These are phyloP conservation scores for Sclerotinia minor DNA, from an alignment of 2,329 filamentous ascomycete genomes.

Conservation along the genomic window DNA sequence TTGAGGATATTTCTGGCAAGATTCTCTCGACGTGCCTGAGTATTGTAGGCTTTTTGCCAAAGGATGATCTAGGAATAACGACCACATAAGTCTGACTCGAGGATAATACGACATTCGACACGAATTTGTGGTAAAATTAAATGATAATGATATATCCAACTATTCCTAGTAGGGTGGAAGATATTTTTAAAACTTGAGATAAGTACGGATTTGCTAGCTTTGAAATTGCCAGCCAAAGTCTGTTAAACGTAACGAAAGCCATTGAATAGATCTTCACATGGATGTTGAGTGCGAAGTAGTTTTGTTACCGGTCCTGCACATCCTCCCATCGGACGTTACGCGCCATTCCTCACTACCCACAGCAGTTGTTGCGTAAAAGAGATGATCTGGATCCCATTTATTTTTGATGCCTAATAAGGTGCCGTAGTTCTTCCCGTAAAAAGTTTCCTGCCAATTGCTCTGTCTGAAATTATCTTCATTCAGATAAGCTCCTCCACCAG, in stretches of 20 bases:
- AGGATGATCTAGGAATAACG: not conserved
- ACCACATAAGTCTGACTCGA: not conserved
- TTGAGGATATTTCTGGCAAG: slow-evolving; percentile 9
- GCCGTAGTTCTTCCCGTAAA: slow-evolving; percentile 51
- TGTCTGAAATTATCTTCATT: slow-evolving; percentile 54
- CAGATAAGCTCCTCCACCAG: slow-evolving; percentile 49
- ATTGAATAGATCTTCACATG: not conserved
- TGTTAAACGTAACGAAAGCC: not conserved
- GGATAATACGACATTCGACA: not conserved
- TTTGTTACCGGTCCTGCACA: slow-evolving; percentile 41
- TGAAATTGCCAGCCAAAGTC: not conserved
- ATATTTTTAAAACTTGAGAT: not conserved
- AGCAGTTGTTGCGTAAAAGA: slow-evolving; percentile 51
- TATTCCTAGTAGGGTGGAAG: not conserved
- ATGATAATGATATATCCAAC: not conserved
- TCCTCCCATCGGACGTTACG: slow-evolving; percentile 45
- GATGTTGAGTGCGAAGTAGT: not conserved
- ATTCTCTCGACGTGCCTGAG: not conserved
- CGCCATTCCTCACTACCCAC: slow-evolving; percentile 56
- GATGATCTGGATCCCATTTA: slow-evolving; percentile 49
- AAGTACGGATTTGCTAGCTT: not conserved
- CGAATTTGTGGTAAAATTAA: not conserved
- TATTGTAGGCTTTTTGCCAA: not conserved
- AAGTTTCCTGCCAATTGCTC: slow-evolving; percentile 46
- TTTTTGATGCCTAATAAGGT: slow-evolving; percentile 49